Evolutionary conservation across 495 filamentous ascomycete genomes (phyloP).

Genomic region (Hapsidospora chrysogenum): DNA sequence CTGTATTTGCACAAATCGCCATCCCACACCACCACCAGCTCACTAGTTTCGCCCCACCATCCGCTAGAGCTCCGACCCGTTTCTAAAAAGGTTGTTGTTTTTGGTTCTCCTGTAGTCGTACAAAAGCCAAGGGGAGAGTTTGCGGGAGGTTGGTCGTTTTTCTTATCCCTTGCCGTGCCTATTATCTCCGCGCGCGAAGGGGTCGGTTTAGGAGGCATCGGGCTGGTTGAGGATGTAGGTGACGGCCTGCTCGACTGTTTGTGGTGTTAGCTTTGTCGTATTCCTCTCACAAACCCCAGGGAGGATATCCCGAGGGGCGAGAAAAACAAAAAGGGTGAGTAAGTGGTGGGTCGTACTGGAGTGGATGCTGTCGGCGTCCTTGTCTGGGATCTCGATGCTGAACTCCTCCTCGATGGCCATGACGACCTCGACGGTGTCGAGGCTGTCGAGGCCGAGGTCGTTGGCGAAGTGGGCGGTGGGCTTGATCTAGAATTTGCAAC

Average conservation of each 20-base stretch:
- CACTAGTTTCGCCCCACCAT: no score
- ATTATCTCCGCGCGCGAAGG: no score
- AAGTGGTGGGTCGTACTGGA: slow-evolving; percentile 65
- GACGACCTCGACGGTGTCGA: slow-evolving; percentile 97
- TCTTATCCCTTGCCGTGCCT: no score
- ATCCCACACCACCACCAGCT: no score
- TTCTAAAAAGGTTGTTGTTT: no score
- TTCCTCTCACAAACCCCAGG: no score
- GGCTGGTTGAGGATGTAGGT: slow-evolving; percentile 91
- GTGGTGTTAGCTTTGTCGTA: slow-evolving; percentile 2
- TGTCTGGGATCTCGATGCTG: slow-evolving; percentile 99
- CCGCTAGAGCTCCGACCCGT: no score
- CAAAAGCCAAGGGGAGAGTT: no score
- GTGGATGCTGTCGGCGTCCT: slow-evolving; percentile 93
- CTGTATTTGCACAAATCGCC: no score
- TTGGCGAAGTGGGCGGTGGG: slow-evolving; percentile 78
- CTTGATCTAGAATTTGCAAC: slow-evolving; percentile 44
- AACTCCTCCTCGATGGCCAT: slow-evolving; percentile 99
- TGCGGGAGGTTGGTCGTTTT: no score
- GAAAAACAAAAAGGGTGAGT: not conserved
- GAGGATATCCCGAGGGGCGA: not conserved
- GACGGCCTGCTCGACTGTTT: slow-evolving; percentile 80
- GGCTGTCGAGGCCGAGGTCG: slow-evolving; percentile 87
- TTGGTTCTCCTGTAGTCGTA: no score
- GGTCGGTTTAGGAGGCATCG: slow-evolving; percentile 40